Base-by-base conservation (phyloP, 2,329 filamentous ascomycete species). In the Aureobasidium namibiae region DNA sequence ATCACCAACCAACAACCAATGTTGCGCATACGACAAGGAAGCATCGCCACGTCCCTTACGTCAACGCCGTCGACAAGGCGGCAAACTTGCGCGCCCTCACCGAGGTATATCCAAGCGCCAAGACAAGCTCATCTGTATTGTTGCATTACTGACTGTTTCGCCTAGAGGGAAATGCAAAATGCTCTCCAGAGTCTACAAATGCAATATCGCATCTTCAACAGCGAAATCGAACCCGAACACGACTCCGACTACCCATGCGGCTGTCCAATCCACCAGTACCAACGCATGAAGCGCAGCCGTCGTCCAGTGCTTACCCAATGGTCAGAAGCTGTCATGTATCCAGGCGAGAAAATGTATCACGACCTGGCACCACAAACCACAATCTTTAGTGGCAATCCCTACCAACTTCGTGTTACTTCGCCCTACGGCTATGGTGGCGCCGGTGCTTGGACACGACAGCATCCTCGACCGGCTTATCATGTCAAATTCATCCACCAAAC, bases 261-360 rank as follows among this genome's bases (percentile, higher is more conserved):
- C 39, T 78, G 76, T 60, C 59, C 67, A 1, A 73, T 78, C 45
- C 75, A 77, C 60, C 61, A 67, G 24, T 78, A 77, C 61, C 63
- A 71, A 53, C 61, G 61, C 16, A 65, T 62, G 46, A 77, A 77
- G 62, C 65, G 65, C 56, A 61, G 59, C n/a, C 71, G 76, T 7
- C 68, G 73, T 24, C 50, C 49, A 4, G 68, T 77, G 2, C 74
- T 76, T 56, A 67, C 75, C 6, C 68, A 67, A 63, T 79, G 76
- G 76, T 72, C 72, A 18, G 70, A 71, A 60, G 76, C 76, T 1
- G 76, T 79, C 56, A 75, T 77, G 69, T 79, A 78, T 63, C 76
- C 76, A 34, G 61, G 60, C 14, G 67, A 73, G 62, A 70, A 70
- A 61, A 42, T 66, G 3, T 73, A 74, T 61, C 68, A 70, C 60